Evolutionary conservation across 768 basidiomycete species (phyloP), one percentile per base, ranked within the genome.

Genomic region (Asterophora lycoperdoides): DNA sequence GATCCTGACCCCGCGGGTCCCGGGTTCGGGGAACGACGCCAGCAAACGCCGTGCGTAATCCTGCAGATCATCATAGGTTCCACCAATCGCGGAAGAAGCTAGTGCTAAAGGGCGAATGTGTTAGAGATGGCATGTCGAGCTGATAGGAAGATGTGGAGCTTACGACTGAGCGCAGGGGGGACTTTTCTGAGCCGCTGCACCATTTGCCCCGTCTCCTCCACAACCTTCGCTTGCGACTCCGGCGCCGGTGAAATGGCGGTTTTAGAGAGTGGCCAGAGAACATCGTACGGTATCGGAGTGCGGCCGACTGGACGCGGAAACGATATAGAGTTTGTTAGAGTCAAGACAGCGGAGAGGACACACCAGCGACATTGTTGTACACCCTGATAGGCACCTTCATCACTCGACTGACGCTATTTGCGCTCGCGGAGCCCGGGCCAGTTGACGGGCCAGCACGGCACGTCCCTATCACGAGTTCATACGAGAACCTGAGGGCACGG

Each of bases 311-410:
- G 11, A 39, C 15, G 23, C 23, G 23, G 23, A 44, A 15, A 51
- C 29, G 11, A 23, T 14, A 42, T 35, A 35, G 40, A 47, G 50
- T 41, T 20, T 17, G 55, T 32, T 35, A 28, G 44, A 38, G 15
- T 20, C 14, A 20, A 15, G 43, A 5, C 26, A 41, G 29, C 20
- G 30, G 36, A 40, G 28, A 49, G 30, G 7, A 63, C 83, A 42
- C 56, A 93, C 93, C 80, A 39, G 80, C 71, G 49, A 96, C 89
- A 55, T 93, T 74, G 49, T 91, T 93, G 68, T 96, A 97, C 5
- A 98, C 74, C 18, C 93, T 72, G 38, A 99, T 85, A 0, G 95
- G 95, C 1, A 98, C 86, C 43, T 87, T 89, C 86, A 95, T 90
- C 2, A 93, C 79, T 29, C 83, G 71, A 65, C 89, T 87, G 48